A percentile compares a stretch with the other conserved stretches of the same genome.
Evolutionary conservation across 2,329 filamentous ascomycete species (phyloP).

Genomic region (Seiridium unicorne): DNA sequence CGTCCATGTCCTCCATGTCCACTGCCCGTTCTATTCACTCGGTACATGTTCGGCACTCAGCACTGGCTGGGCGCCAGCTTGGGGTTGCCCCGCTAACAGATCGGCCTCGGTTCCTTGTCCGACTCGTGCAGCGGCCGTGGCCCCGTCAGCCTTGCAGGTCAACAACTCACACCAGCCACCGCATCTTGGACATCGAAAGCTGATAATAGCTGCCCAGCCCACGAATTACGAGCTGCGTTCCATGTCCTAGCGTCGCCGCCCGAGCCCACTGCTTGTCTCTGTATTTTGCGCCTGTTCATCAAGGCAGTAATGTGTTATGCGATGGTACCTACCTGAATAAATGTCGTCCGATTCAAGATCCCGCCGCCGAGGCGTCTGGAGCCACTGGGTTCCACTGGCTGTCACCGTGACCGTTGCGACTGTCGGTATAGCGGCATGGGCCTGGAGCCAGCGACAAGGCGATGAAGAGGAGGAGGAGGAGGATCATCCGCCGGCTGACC

Average conservation of each 20-base stretch:
- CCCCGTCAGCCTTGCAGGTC: slow-evolving; percentile 3
- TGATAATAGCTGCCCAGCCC: neutral
- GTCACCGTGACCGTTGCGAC: slow-evolving; percentile 87
- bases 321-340: slow-evolving; percentile 13
- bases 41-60: neutral
- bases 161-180: neutral
- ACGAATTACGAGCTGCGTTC: neutral
- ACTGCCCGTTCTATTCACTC: neutral
- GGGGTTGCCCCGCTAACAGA: slow-evolving; percentile 6
- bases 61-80: neutral
- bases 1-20: no score
- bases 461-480: slow-evolving; percentile 69
- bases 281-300: neutral
- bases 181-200: neutral
- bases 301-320: slow-evolving; percentile 1
- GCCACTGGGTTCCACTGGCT: slow-evolving; percentile 87
- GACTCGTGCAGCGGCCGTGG: slow-evolving; percentile 1
- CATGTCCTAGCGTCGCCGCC: neutral
- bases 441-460: slow-evolving; percentile 84
- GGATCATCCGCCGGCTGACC: slow-evolving; percentile 48
- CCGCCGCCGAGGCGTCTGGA: slow-evolving; percentile 61
- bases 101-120: slow-evolving; percentile 5
- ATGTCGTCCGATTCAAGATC: slow-evolving; percentile 62
- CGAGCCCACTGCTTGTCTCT: neutral
- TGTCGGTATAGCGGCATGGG: slow-evolving; percentile 83